phyloP scores from a whole-genome alignment of 164 flowering plant genomes.

The Vitis rotundifolia region DNA sequence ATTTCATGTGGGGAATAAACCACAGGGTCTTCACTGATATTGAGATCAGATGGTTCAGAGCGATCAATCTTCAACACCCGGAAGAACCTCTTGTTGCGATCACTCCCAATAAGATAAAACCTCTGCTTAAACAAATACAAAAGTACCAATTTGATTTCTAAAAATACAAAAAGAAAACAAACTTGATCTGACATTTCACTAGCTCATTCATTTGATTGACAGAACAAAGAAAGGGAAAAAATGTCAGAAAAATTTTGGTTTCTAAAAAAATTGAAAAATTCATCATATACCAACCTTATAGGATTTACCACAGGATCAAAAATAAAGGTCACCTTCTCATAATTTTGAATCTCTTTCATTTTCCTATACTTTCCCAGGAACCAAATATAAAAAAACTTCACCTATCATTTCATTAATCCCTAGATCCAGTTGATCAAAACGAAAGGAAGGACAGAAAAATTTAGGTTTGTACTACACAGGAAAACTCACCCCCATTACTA shows the following conservation, averaged over 20 bases:
- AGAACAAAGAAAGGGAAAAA: too few relatives aligned
- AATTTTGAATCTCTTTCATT: too few relatives aligned
- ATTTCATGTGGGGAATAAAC: slow-evolving; percentile 91
- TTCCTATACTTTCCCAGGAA: too few relatives aligned
- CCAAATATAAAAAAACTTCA: background rate
- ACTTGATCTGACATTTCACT: background rate
- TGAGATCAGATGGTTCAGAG: slow-evolving; percentile 88
- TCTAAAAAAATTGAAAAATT: too few relatives aligned
- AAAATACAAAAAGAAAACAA: background rate
- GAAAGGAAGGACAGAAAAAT: background rate
- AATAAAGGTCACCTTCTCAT: too few relatives aligned
- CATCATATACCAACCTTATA: too few relatives aligned
- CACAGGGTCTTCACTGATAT: slow-evolving; percentile 94
- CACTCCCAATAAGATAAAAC: slow-evolving; percentile 89
- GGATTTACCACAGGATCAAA: too few relatives aligned
- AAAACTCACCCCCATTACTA: too few relatives aligned
- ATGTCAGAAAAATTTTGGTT: too few relatives aligned
- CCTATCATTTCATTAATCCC: background rate
- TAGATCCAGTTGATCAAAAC: background rate
- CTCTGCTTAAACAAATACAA: slow-evolving; percentile 44
- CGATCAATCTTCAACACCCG: slow-evolving; percentile 95
- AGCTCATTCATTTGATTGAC: too few relatives aligned
- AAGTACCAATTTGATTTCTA: background rate
- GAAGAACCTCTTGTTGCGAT: slow-evolving; percentile 69
- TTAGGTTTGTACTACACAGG: background rate